Percentiles rank a stretch among this genome's conserved stretches.
These are phyloP conservation scores for Diaporthe vaccinii DNA, from an alignment of 2,329 filamentous ascomycete genomes.

Conservation along the genomic window DNA sequence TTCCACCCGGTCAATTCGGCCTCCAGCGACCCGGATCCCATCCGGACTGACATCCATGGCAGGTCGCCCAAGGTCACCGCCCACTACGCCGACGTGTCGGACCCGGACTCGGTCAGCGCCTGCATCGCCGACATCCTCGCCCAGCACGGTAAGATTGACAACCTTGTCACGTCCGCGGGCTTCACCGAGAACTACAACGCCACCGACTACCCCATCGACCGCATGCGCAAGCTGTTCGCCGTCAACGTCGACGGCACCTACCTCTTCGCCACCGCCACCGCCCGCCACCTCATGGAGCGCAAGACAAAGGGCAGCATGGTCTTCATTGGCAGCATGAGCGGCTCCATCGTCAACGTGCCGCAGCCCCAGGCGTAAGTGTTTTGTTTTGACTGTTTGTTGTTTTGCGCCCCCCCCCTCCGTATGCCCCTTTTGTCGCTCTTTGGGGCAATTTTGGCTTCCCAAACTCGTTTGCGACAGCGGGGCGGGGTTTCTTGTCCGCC, in stretches of 20 bases:
- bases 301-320: constrained; percentile 87
- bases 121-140: constrained; percentile 79
- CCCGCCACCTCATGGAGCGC: constrained; percentile 88
- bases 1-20: background rate
- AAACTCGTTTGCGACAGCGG: background rate
- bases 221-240: constrained; percentile 92
- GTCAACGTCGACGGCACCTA: constrained; percentile 96
- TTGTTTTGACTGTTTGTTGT: background rate
- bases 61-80: constrained; percentile 87
- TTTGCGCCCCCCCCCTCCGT: background rate
- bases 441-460: background rate
- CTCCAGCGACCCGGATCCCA: background rate
- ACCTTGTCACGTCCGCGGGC: constrained; percentile 94
- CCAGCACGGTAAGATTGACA: constrained; percentile 86
- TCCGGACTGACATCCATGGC: constrained; percentile 1
- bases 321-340: constrained; percentile 96
- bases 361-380: constrained; percentile 82
- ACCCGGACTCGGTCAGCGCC: constrained; percentile 81
- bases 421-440: background rate
- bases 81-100: constrained; percentile 89
- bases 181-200: constrained; percentile 98
- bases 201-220: constrained; percentile 89
- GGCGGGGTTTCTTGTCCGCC: background rate
- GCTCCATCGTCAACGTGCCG: constrained; percentile 92
- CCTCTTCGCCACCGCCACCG: constrained; percentile 86